Evolutionary conservation across 2,329 filamentous ascomycete genomes (phyloP), one percentile per base, ranked within the genome.

Genomic region (Nemania sp.): DNA sequence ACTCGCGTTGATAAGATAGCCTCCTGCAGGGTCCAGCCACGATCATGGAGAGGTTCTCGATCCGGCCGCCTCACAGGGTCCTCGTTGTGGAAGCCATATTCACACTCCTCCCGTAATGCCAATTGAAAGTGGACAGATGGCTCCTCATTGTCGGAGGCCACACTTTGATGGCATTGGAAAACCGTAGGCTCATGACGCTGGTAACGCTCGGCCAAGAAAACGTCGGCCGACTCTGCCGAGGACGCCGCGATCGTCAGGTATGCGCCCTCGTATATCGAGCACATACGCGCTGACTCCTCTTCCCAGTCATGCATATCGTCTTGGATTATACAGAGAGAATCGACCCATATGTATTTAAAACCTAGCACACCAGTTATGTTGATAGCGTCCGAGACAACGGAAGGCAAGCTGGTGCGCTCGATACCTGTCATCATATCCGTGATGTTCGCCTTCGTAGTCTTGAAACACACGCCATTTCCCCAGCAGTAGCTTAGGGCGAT

Each of bases 41-140:
- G 52, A 20, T 48, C 52, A 21, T 54, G 45, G 17, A 54, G n/a
- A 2, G 52, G 52, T 11, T 54, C 52, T 13, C 45, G 45, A 18
- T 47, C 45, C 21, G 21, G 21, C 45, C 21, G 45, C 21, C 25
- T 29, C 3, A 17, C 45, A 15, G 45, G 4, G 45, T 47, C 25
- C n/a, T 47, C 45, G 21, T 29, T 32, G 21, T 47, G 45, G 21
- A 47, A 47, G 45, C 45, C 45, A 21, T 32, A 29, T 15, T 6
- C 21, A 15, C 21, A 47, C 15, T 47, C 45, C 17, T 47, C 45
- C 4, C 45, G 45, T 21, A 13, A 6, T 9, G 45, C 45, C 13
- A 45, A 45, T 5, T 45, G 20, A 25, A 25, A 21, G 18, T 2
- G 13, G 7, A 2, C 25, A 13, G 42, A 25, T 12, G 17, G 3